Conservation (phyloP, 768 basidiomycete genomes). For the Boletus bicolor region DNA sequence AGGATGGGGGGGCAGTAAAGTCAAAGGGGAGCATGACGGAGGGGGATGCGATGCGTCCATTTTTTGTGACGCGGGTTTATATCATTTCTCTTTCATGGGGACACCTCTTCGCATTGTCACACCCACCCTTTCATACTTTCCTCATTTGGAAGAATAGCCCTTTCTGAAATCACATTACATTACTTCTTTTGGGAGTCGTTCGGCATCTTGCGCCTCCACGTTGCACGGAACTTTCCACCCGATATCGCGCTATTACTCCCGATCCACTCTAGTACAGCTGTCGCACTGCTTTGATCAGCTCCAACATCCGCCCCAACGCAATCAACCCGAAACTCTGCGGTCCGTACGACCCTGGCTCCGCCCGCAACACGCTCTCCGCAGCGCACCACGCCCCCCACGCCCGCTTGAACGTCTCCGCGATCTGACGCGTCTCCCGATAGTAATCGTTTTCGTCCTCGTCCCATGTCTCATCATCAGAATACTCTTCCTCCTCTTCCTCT, state of each 20-base stretch:
- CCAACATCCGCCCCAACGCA: constrained; percentile 42
- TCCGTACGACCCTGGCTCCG: constrained; percentile 33
- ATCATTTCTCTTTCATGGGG: constrained; percentile 8
- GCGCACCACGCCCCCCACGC: constrained; percentile 46
- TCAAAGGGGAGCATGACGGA: constrained; percentile 21
- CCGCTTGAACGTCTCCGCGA: constrained; percentile 34
- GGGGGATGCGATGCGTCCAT: not conserved
- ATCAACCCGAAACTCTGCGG: constrained; percentile 46
- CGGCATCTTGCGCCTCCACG: constrained; percentile 27
- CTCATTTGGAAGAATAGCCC: constrained; percentile 14
- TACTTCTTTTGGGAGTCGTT: constrained; percentile 1
- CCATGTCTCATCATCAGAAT: constrained; percentile 24
- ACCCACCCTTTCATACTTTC: not conserved
- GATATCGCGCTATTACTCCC: not conserved
- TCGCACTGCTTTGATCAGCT: constrained; percentile 33
- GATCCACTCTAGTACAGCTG: not conserved
- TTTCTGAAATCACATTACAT: constrained; percentile 30
- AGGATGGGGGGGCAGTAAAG: too few species aligned
- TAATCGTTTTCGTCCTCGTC: constrained; percentile 30
- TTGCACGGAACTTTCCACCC: constrained; percentile 7
- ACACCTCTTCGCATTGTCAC: constrained; percentile 26
- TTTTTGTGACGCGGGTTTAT: constrained; percentile 20
- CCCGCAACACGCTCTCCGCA: constrained; percentile 30
- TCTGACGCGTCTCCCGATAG: constrained; percentile 28
- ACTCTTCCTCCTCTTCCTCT: constrained; percentile 28